phyloP scores from a whole-genome alignment of 257 asterid species.

The Nicotiana tabacum region DNA sequence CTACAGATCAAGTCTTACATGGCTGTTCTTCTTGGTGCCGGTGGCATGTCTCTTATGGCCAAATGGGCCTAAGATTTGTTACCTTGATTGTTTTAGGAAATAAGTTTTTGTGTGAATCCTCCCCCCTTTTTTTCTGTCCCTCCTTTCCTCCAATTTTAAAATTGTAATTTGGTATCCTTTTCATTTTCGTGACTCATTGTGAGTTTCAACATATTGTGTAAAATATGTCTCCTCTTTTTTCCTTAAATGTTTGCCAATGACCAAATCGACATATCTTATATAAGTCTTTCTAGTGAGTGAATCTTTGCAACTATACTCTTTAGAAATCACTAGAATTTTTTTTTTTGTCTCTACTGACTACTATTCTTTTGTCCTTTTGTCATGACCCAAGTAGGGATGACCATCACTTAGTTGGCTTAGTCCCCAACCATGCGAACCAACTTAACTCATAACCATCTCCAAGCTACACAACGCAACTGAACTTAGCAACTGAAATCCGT shows the following conservation, averaged over 20 bases:
- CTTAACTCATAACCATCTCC: background rate
- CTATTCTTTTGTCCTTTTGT: background rate
- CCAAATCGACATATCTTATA: background rate
- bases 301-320: background rate
- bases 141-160: background rate
- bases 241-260: background rate
- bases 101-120: background rate
- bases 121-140: background rate
- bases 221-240: background rate
- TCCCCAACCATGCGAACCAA: background rate
- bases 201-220: background rate
- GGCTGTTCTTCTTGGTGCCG: slow-evolving; percentile 33
- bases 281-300: background rate
- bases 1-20: slow-evolving; percentile 23
- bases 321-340: no score
- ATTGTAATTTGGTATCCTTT: background rate
- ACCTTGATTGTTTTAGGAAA: background rate
- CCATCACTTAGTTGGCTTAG: background rate
- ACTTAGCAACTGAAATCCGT: background rate
- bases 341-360: no score
- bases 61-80: slow-evolving; percentile 39
- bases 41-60: slow-evolving; percentile 69
- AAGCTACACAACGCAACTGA: background rate
- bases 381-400: background rate
- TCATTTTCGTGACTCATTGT: background rate